Evolutionary conservation across 352 stramenopile genomes (phyloP).

Genomic region (Phytophthora pinifolia): DNA sequence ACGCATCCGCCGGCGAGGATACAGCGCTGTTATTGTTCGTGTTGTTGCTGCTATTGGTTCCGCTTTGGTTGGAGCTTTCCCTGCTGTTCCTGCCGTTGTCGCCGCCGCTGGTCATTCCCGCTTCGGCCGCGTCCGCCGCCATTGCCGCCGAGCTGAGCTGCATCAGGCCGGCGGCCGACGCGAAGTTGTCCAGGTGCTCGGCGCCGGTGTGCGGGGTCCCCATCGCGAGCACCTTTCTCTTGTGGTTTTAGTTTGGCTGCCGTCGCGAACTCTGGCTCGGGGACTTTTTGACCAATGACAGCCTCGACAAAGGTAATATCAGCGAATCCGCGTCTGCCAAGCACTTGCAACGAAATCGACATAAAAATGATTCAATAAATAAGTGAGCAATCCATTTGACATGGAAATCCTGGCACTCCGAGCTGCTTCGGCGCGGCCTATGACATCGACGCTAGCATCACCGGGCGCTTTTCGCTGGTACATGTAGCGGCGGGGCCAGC

Average conservation of each 20-base stretch:
- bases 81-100: conserved; percentile 2
- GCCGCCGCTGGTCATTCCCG: conserved; percentile 1
- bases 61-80: not conserved
- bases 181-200: conserved; percentile 31
- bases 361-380: conserved; percentile 12
- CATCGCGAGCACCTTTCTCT: conserved; percentile 30
- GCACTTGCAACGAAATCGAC: not conserved
- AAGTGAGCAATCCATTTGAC: conserved; percentile 23
- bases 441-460: conserved; percentile 3
- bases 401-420: conserved; percentile 7
- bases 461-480: conserved; percentile 4
- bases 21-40: conserved; percentile 1
- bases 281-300: not conserved
- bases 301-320: not conserved
- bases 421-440: not conserved
- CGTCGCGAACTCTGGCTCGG: not conserved
- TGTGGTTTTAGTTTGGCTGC: conserved; percentile 11
- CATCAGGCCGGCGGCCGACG: conserved; percentile 42
- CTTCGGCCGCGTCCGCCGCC: conserved; percentile 13
- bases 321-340: conserved; percentile 5
- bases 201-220: conserved; percentile 1
- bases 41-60: conserved; percentile 1
- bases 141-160: conserved; percentile 52
- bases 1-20: conserved; percentile 21
- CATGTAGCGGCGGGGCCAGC: not conserved